Base-by-base conservation (phyloP, 2,329 filamentous ascomycete genomes). In the Diaporthe vaccinii region DNA sequence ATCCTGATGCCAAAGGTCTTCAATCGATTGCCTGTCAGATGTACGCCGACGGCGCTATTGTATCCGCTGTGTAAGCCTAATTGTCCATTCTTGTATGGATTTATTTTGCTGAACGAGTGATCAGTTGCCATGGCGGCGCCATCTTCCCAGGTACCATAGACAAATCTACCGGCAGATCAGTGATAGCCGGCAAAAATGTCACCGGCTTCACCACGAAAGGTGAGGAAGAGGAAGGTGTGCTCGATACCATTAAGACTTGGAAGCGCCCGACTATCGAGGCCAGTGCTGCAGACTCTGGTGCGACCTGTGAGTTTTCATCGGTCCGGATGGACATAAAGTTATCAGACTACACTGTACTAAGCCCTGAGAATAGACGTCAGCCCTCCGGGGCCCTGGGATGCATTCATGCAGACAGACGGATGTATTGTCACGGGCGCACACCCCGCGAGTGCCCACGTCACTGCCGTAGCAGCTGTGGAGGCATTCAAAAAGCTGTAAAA, bases 1-100 rank as follows among this genome's bases (percentile, higher is more conserved):
- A 61, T 20, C 58, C 58, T 25, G 58, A 61, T 61, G 58, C 58
- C 36, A 61, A 61, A 12, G 58, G 58, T 17, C 36, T 61, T 25
- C 36, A 61, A 25, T 61, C 58, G 0, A 61, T 61, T 61, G 58
- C 58, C 1, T 61, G 36, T 25, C n/a, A 39, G 2, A 61, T 61
- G 58, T 61, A 61, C 14, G 36, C 36, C 22, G 58, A 61, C 5
- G 58, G 58, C 22, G 58, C 58, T 17, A 61, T 61, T 28, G 58
- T 61, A 12, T 61, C 58, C 20, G 58, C 58, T 6, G 58, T 61
- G 58, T 61, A 10, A 28, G 58, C 8, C 17, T 6, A 28, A 17
- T 3, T 12, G 12, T 25, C 12, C 3, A 6, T 10, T 4, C 36
- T 12, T 25, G 12, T 8, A 15, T 41, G 1, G 17, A 25, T 4